Conservation (phyloP, 2,329 filamentous ascomycete genomes). For the Hymenoscyphus fraxineus region DNA sequence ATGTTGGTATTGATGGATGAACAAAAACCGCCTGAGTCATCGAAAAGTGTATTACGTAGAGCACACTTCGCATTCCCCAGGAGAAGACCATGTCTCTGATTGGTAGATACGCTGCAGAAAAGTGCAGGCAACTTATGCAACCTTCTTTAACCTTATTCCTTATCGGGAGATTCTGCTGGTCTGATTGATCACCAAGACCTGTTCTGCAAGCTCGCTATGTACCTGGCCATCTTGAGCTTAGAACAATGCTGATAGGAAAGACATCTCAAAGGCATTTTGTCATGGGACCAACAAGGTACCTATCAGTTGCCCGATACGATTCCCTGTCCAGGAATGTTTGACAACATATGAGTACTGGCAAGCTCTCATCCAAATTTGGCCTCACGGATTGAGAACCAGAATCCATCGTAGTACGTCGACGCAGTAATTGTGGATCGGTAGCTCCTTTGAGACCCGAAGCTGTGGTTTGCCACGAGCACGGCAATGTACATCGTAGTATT, state of each 20-base stretch:
- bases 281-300: background rate
- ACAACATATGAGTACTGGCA: background rate
- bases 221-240: background rate
- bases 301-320: background rate
- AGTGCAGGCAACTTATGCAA: conserved; percentile 1
- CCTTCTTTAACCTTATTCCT: conserved; percentile 5
- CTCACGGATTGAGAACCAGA: background rate
- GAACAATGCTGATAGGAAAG: background rate
- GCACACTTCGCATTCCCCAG: background rate
- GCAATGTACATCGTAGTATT: background rate
- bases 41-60: conserved; percentile 7
- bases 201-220: background rate
- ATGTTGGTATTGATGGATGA: background rate
- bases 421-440: background rate
- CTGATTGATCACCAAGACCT: background rate
- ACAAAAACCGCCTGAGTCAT: conserved; percentile 8
- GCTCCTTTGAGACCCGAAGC: conserved; percentile 1
- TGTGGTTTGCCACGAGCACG: conserved; percentile 1
- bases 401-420: background rate
- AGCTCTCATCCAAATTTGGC: background rate
- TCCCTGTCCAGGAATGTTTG: background rate
- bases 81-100: background rate
- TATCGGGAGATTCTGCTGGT: background rate
- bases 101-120: background rate
- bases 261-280: background rate